Evolutionary conservation across 1,139 yeast species (phyloP), one percentile per base, ranked within the genome.

Genomic region (Sugiyamaella neomexicana): DNA sequence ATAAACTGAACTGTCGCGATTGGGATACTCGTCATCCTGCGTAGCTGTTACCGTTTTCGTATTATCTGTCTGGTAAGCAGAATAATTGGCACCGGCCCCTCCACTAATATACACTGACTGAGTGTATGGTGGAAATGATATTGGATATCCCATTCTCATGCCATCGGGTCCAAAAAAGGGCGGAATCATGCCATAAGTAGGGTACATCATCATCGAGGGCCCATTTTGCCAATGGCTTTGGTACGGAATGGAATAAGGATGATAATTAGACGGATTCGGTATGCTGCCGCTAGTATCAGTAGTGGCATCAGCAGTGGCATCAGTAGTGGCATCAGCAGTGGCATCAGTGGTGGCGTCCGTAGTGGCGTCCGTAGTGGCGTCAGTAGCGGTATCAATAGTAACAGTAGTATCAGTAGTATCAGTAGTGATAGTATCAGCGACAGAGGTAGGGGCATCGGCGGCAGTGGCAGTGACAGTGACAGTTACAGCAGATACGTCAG

Each of bases 131-230:
- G 40, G 17, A 34, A 45, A 29, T 13, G 46, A 31, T n/a, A 42
- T 17, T 45, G 48, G 40, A 34, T 45, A 45, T 8, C 40, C 40
- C 8, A 34, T 4, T 45, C 40, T 32, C 46, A 42, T 29, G 9
- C 48, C 48, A 45, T 45, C 40, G 10, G 48, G 48, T 5, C 31
- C 31, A 23, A 45, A 34, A 15, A 31, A 31, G 2, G 48, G 48
- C 15, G 48, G 48, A 27, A 45, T 32, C 40, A 45, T 45, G 39
- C 32, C 31, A 34, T 45, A 45, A 6, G 29, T 12, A 16, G 38
- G 48, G 20, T 45, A 45, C 10, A 34, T 32, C 48, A 45, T 45
- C 40, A 45, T 45, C 12, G 46, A 43, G 7, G 46, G 46, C 20
- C 48, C 20, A 7, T 27, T 13, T 15, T 45, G 48, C 48, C 48